phyloP scores from a whole-genome alignment of 306 rosid genomes.

The Dalbergia cochinchinensis region DNA sequence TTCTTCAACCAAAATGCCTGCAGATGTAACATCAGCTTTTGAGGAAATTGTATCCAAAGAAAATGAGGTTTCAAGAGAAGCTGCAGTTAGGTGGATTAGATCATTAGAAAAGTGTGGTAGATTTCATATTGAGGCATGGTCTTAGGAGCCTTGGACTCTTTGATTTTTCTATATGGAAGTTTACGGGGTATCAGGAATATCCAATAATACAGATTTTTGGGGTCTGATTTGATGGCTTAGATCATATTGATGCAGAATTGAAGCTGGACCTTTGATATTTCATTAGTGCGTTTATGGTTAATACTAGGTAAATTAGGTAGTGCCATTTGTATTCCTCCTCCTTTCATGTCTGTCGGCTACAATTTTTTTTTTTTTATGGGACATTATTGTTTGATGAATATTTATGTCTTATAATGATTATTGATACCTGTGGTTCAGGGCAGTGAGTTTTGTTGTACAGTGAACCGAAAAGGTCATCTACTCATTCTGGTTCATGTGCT shows the following conservation, averaged over 20 bases:
- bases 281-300: background rate
- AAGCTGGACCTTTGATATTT: background rate
- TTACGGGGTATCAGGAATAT: conserved; percentile 10
- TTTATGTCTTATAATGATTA: background rate
- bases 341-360: background rate
- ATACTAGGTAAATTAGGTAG: background rate
- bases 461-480: too few relatives aligned
- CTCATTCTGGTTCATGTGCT: background rate
- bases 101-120: conserved; percentile 74
- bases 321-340: background rate
- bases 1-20: conserved; percentile 92
- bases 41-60: conserved; percentile 77
- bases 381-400: background rate
- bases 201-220: background rate
- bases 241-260: conserved; percentile 9
- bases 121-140: conserved; percentile 91
- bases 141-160: conserved; percentile 38
- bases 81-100: conserved; percentile 77
- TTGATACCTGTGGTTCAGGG: background rate
- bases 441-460: too few relatives aligned
- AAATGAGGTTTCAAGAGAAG: conserved; percentile 69
- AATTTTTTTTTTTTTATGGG: background rate
- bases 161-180: background rate
- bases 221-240: background rate
- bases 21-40: conserved; percentile 80